A percentile compares a stretch with the other conserved stretches of the same genome.
phyloP scores from a whole-genome alignment of 352 stramenopile species.

The Globisporangium canariense region DNA sequence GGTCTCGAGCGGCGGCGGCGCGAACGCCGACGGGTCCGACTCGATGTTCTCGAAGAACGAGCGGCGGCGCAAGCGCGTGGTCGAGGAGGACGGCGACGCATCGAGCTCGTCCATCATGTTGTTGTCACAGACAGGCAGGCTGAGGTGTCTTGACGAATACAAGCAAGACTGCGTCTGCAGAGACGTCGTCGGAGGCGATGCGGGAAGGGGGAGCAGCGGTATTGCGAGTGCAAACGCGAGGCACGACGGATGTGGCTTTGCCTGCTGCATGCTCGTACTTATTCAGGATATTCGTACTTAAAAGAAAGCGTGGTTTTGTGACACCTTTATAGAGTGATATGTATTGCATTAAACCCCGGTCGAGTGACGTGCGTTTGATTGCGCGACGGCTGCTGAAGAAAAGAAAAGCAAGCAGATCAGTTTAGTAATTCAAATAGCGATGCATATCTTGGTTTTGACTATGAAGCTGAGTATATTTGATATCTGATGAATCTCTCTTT shows the following conservation, averaged over 20 bases:
- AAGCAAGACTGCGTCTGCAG: background rate
- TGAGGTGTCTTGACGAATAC: background rate
- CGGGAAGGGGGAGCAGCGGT: background rate
- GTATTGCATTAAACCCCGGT: background rate
- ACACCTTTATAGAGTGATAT: background rate
- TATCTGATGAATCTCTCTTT: no score
- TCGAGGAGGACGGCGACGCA: slow-evolving; percentile 23
- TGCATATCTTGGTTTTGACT: no score
- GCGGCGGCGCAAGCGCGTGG: slow-evolving; percentile 55
- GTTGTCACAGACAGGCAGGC: background rate
- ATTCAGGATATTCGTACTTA: background rate
- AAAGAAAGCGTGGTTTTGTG: background rate
- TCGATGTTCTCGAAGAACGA: slow-evolving; percentile 74
- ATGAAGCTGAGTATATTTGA: no score
- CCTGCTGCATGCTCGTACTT: background rate
- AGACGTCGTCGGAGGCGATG: background rate
- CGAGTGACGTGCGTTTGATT: no score
- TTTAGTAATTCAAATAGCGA: no score
- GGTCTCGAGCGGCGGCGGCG: slow-evolving; percentile 14
- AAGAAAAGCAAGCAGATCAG: no score
- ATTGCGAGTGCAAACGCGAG: background rate
- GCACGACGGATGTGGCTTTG: background rate
- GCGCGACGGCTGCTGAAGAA: no score
- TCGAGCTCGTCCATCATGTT: slow-evolving; percentile 56
- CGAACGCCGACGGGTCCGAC: slow-evolving; percentile 25